Percentiles rank a stretch among this genome's conserved stretches.
phyloP scores from a whole-genome alignment of 2,329 filamentous ascomycete species.

The Paraphaeosphaeria sporulosa region DNA sequence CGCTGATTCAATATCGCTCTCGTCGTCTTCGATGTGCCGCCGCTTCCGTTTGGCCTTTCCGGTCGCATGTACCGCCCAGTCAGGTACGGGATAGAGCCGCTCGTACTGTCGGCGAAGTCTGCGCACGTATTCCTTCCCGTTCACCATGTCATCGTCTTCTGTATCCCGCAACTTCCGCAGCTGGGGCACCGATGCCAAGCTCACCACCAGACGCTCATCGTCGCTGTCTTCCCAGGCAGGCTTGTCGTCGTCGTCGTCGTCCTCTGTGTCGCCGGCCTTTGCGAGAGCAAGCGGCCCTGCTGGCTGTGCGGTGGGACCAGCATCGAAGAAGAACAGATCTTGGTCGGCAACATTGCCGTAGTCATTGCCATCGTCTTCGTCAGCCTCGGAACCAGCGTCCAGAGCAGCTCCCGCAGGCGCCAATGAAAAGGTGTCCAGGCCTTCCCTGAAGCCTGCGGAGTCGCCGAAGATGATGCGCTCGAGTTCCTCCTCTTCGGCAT shows the following conservation, averaged over 20 bases:
- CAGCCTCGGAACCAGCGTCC: conserved; percentile 48
- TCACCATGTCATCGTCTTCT: conserved; percentile 85
- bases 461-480: conserved; percentile 91
- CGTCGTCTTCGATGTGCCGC: conserved; percentile 51
- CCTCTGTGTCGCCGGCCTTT: conserved; percentile 50
- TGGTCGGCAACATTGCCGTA: conserved; percentile 76
- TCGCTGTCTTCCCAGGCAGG: conserved; percentile 94
- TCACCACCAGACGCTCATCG: conserved; percentile 86
- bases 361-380: conserved; percentile 54
- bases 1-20: conserved; percentile 58
- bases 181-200: conserved; percentile 76
- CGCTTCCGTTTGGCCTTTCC: conserved; percentile 56
- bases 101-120: conserved; percentile 81
- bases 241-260: conserved; percentile 50
- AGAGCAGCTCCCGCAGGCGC: conserved; percentile 46
- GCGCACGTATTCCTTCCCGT: conserved; percentile 82
- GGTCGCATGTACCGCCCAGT: conserved; percentile 63
- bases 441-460: conserved; percentile 78
- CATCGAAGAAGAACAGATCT: conserved; percentile 86
- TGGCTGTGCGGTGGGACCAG: conserved; percentile 59
- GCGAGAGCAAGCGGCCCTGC: conserved; percentile 51
- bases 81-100: conserved; percentile 66
- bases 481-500: conserved; percentile 83
- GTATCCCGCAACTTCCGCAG: conserved; percentile 83
- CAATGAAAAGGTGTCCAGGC: conserved; percentile 68